Base-by-base conservation (phyloP, 2,329 filamentous ascomycete species). In the Botrytis sinoallii region DNA sequence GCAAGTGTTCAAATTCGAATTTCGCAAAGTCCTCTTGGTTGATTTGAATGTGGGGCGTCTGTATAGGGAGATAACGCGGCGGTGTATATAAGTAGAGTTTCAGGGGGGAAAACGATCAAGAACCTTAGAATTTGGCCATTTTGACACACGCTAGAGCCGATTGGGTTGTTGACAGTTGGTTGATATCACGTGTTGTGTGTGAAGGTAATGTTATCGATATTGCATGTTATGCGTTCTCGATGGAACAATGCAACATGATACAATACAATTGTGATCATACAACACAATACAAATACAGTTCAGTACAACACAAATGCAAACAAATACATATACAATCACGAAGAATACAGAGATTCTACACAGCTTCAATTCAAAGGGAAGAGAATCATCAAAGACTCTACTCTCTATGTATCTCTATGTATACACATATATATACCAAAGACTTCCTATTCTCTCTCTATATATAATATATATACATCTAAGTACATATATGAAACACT, bases 11-110 rank as follows among this genome's bases (percentile, higher is more conserved):
- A 48, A 66, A 35, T 32, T 48, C 20, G 42, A 68, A n/a, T 61
- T 40, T 61, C 60, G 60, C 46, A 48, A 68, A 40, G 35, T 57
- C 65, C 48, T 68, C 48, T 68, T 32, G 66, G 66, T 68, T 68
- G 66, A 68, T 57, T 55, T 68, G 48, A 42, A 57, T 57, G 66
- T 68, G 66, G 66, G 66, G 66, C n/a, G 32, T 16, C 25, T 63
- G 48, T 16, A 57, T 29, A 22, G 66, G 66, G 48, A 68, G 66
- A 68, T 68, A 68, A 16, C 66, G 35, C 66, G 66, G 66, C 66
- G 66, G 66, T 68, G 66, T 68, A 32, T 68, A 32, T 32, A 57
- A 57, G 52, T 57, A 16, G 48, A 68, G 16, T 42, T 68, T 57
- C 66, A 68, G 66, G 66, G 66, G 66, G 32, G 25, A 32, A 14